Evolutionary conservation across 345 rosid species (phyloP).

Genomic region (Cochlearia excelsa): DNA sequence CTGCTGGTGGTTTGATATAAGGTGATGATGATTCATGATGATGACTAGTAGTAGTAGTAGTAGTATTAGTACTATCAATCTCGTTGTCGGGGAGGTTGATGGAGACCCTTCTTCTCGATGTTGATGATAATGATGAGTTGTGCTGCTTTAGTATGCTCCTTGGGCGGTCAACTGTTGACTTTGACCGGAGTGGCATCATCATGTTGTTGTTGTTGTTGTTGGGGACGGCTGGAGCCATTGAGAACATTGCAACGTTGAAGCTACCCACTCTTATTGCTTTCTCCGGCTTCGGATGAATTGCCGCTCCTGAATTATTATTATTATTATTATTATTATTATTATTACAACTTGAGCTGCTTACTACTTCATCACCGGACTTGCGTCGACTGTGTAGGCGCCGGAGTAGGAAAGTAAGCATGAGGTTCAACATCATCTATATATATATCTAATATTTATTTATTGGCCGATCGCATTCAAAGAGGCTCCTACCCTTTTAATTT

Average conservation of each 20-base stretch:
- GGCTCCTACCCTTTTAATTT: too few species aligned
- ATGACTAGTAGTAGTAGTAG: slow-evolving; percentile 37
- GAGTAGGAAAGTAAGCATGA: slow-evolving; percentile 53
- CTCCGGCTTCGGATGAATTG: slow-evolving; percentile 35
- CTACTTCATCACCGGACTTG: slow-evolving; percentile 27
- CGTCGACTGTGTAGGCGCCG: slow-evolving; percentile 60
- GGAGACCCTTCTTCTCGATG: slow-evolving; percentile 79
- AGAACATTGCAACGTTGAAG: slow-evolving; percentile 86
- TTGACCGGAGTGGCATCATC: slow-evolving; percentile 36
- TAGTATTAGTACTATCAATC: slow-evolving; percentile 29
- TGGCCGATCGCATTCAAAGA: too few species aligned
- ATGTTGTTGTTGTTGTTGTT: background rate
- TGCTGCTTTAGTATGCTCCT: slow-evolving; percentile 75
- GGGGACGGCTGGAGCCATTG: slow-evolving; percentile 89
- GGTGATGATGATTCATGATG: slow-evolving; percentile 7
- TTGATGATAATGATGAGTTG: slow-evolving; percentile 54
- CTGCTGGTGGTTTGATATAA: background rate
- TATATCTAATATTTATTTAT: too few species aligned
- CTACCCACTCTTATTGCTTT: slow-evolving; percentile 66
- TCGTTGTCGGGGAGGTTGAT: slow-evolving; percentile 93
- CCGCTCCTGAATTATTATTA: slow-evolving; percentile 43
- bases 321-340: background rate
- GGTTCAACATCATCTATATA: slow-evolving; percentile 50
- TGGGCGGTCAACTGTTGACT: slow-evolving; percentile 57
- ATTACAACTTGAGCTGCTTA: too few species aligned